phyloP scores from a whole-genome alignment of 768 basidiomycete species.

The Leccinum sublutescens region DNA sequence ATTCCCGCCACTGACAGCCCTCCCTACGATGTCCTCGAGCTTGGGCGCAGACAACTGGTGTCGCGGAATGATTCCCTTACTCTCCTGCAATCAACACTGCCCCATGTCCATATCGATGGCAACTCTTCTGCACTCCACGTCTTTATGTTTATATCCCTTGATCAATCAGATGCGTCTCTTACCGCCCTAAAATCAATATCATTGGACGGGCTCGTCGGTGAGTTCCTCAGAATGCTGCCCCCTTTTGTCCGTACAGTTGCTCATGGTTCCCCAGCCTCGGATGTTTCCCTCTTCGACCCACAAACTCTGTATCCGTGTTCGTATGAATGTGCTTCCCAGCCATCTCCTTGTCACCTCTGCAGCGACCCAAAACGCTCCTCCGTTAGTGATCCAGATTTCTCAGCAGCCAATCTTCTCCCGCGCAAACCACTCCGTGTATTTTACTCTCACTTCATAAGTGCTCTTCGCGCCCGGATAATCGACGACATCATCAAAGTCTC shows the following conservation, averaged over 20 bases:
- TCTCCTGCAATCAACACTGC: slow-evolving; percentile 50
- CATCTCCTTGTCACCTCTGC: slow-evolving; percentile 41
- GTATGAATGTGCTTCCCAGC: slow-evolving; percentile 40
- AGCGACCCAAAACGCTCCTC: slow-evolving; percentile 19
- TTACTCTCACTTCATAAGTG: slow-evolving; percentile 53
- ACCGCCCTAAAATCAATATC: slow-evolving; percentile 37
- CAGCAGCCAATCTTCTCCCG: slow-evolving; percentile 42
- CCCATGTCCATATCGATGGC: slow-evolving; percentile 47
- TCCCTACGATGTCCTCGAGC: slow-evolving; percentile 48
- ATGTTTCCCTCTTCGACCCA: slow-evolving; percentile 45
- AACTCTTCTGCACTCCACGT: slow-evolving; percentile 51
- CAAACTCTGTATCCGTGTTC: slow-evolving; percentile 55
- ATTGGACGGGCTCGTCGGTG: slow-evolving; percentile 53
- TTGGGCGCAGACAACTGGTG: slow-evolving; percentile 51
- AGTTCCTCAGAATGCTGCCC: slow-evolving; percentile 24
- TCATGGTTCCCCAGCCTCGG: slow-evolving; percentile 37
- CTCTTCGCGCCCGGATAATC: slow-evolving; percentile 51
- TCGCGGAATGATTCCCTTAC: slow-evolving; percentile 35
- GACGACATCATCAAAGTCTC: slow-evolving; percentile 52
- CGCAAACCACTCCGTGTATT: slow-evolving; percentile 42
- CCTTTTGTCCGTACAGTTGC: slow-evolving; percentile 7
- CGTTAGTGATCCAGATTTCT: slow-evolving; percentile 24
- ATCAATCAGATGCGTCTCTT: slow-evolving; percentile 31
- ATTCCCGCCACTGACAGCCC: slow-evolving; percentile 27
- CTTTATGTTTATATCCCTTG: slow-evolving; percentile 48